Conservation (phyloP, 495 filamentous ascomycete species). For the Xylaria bambusicola region DNA sequence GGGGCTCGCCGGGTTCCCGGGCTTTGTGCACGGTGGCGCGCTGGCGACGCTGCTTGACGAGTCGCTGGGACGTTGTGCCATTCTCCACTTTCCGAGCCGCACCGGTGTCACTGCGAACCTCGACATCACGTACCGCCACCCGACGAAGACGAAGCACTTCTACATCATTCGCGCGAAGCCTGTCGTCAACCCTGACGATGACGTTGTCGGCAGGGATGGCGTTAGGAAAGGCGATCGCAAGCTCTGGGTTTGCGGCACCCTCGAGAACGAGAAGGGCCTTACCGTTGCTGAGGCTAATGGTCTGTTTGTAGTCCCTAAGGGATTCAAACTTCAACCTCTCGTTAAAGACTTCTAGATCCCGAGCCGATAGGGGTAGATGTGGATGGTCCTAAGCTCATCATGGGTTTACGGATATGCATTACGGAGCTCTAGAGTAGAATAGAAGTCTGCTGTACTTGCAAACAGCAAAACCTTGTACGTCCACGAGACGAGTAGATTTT, state of each 20-base stretch:
- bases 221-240: conserved; percentile 60
- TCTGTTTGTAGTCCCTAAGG: conserved; percentile 65
- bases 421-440: conserved; percentile 3
- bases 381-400: neutral
- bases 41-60: conserved; percentile 76
- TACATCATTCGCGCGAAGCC: conserved; percentile 63
- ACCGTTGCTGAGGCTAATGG: conserved; percentile 59
- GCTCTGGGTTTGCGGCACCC: conserved; percentile 58
- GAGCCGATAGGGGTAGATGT: neutral
- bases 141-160: conserved; percentile 59
- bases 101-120: conserved; percentile 66
- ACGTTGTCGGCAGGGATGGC: conserved; percentile 34
- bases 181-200: conserved; percentile 35
- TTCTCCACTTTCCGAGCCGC: conserved; percentile 42
- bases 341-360: conserved; percentile 44
- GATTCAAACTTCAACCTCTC: conserved; percentile 46
- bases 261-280: conserved; percentile 55
- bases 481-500: too few species aligned
- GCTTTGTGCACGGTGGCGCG: conserved; percentile 72
- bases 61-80: conserved; percentile 55
- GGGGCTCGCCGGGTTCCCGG: conserved; percentile 71
- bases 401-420: too few species aligned
- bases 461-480: too few species aligned
- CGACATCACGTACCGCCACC: conserved; percentile 62
- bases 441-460: neutral